phyloP scores from a whole-genome alignment of 345 rosid species.

The Litchi chinensis region DNA sequence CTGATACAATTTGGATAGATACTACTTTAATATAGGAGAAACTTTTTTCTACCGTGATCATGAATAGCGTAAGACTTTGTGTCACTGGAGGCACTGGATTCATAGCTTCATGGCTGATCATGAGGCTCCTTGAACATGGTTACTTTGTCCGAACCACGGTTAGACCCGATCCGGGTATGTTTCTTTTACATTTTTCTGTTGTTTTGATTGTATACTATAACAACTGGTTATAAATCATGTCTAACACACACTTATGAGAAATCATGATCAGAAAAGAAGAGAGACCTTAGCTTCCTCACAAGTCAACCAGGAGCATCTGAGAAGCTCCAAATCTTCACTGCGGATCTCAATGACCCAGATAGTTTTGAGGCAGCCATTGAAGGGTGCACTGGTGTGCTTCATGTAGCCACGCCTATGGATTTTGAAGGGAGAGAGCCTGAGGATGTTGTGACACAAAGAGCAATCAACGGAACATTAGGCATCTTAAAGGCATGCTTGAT shows the following conservation, averaged over 20 bases:
- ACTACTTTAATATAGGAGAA: no score
- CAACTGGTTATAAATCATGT: not conserved
- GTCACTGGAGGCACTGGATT: constrained; percentile 64
- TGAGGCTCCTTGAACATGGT: constrained; percentile 52
- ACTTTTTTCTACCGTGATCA: no score
- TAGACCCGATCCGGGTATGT: constrained; percentile 37
- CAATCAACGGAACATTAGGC: constrained; percentile 52
- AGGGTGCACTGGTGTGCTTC: constrained; percentile 64
- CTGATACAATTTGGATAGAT: no score
- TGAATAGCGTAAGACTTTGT: no score
- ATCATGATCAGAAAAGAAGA: constrained; percentile 40
- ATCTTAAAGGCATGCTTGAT: constrained; percentile 55
- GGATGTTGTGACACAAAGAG: constrained; percentile 43
- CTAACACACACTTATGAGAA: not conserved
- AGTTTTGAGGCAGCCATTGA: constrained; percentile 55
- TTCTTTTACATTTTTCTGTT: not conserved
- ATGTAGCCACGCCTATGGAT: constrained; percentile 59
- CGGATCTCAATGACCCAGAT: constrained; percentile 51
- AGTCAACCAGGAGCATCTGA: constrained; percentile 55
- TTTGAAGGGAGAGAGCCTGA: constrained; percentile 42
- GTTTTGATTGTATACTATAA: not conserved
- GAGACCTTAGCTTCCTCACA: constrained; percentile 59
- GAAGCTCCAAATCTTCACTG: constrained; percentile 47
- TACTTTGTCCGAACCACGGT: constrained; percentile 57
- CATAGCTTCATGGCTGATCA: constrained; percentile 61